Evolutionary conservation across 139 green algal genomes (phyloP), one percentile per base, ranked within the genome.

Genomic region (Nannochloris sp.): DNA sequence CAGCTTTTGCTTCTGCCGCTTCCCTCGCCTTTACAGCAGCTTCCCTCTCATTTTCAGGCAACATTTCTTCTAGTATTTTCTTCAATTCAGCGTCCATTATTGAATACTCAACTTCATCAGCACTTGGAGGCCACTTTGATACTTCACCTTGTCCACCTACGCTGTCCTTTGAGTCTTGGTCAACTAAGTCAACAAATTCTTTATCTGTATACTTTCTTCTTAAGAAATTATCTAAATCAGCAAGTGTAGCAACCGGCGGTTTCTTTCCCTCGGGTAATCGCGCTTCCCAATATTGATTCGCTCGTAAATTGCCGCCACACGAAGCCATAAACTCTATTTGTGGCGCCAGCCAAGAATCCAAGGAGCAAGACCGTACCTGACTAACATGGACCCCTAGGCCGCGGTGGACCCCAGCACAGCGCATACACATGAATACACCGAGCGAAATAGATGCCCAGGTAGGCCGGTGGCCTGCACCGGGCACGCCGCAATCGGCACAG

Each of bases 341-440:
- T 36, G 66, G 61, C 1, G 72, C 73, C 37, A 85, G 68, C 81
- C 81, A 87, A 33, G 75, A 83, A 65, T 87, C 81, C 55, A 87
- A 44, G 1, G 78, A 85, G 36, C 73, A 84, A 24, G 74, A 87
- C 15, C 87, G 77, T 4, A 93, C 83, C 76, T 90, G 72, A 37
- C 72, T 84, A 19, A 92, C 69, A 61, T 92, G 85, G 6, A 86
- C 78, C 2, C 85, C 85, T 23, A 92, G 67, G 14, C 82, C 77
- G 13, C 85, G 54, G 69, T 90, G 84, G 12, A 84, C 62, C 14
- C 83, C 84, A 3, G 78, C 72, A 65, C 85, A 91, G 32, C 64
- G 68, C 69, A 92, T 82, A 73, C 85, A 92, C 42, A 92, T 72
- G 60, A 92, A 91, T 19, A 87, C 78, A 23, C 85, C 85, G 10